Conservation (phyloP, 345 rosid species). For the rapeseed (Brassica napus) region DNA sequence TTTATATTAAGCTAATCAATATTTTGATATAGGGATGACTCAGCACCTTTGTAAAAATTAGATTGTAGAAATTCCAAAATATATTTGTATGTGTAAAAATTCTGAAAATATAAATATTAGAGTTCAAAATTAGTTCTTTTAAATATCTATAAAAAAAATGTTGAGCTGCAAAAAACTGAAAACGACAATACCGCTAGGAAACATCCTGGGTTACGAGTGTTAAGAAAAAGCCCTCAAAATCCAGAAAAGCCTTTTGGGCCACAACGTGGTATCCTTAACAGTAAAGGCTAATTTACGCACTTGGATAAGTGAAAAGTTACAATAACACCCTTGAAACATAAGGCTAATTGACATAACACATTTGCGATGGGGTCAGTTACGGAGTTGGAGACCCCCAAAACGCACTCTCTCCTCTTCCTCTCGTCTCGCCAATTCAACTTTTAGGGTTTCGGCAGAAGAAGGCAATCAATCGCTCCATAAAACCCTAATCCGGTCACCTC, state of each 20-base stretch:
- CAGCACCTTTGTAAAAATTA: neutral
- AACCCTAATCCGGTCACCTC: conserved; percentile 25
- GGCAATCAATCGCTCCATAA: neutral
- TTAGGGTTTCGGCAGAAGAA: conserved; percentile 34
- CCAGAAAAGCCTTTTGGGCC: neutral
- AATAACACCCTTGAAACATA: neutral
- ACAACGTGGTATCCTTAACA: neutral
- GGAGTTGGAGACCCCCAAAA: conserved; percentile 25
- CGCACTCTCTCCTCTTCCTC: neutral
- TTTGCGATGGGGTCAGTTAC: conserved; percentile 30
- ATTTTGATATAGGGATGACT: neutral
- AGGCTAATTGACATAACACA: neutral
- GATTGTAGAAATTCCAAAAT: neutral
- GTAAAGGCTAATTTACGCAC: neutral
- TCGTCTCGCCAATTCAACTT: conserved; percentile 27
- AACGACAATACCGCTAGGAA: too few species aligned
- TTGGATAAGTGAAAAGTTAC: neutral
- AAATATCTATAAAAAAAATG: too few species aligned
- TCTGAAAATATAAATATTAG: too few species aligned
- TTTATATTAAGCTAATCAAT: neutral
- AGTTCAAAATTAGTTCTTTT: too few species aligned
- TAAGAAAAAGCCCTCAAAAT: neutral
- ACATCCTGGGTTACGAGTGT: neutral
- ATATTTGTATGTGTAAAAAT: too few species aligned
- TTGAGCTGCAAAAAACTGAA: too few species aligned